Percentiles rank a stretch among this genome's conserved stretches.
Evolutionary conservation across 495 filamentous ascomycete species (phyloP).

Genomic region (Haplographium delicatum): DNA sequence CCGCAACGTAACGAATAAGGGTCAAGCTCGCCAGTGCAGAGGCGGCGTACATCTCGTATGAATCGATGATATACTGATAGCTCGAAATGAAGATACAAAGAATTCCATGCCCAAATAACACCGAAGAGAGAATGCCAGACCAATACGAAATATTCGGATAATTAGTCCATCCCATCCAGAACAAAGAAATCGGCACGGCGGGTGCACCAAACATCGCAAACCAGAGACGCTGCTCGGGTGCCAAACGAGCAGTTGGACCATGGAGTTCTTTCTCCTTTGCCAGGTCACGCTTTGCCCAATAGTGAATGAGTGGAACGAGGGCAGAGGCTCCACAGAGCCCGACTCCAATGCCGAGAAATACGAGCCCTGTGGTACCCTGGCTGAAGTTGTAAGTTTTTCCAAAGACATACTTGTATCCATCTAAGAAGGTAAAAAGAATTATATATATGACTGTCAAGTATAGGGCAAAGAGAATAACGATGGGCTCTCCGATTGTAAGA

Average conservation of each 20-base stretch:
- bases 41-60: slow-evolving; percentile 60
- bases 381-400: slow-evolving; percentile 48
- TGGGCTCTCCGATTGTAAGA: slow-evolving; percentile 65
- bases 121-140: slow-evolving; percentile 44
- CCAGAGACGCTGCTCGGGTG: slow-evolving; percentile 55
- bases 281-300: slow-evolving; percentile 47
- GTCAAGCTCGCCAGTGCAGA: slow-evolving; percentile 53
- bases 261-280: slow-evolving; percentile 21
- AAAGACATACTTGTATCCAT: slow-evolving; percentile 63
- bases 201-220: slow-evolving; percentile 53
- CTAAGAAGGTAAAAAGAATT: slow-evolving; percentile 61
- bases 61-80: slow-evolving; percentile 62
- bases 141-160: slow-evolving; percentile 47
- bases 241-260: slow-evolving; percentile 24
- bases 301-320: slow-evolving; percentile 49
- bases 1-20: slow-evolving; percentile 37
- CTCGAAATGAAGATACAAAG: slow-evolving; percentile 61
- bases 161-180: slow-evolving; percentile 57
- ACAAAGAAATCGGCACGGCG: slow-evolving; percentile 51
- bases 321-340: slow-evolving; percentile 44
- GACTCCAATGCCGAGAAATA: slow-evolving; percentile 53
- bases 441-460: slow-evolving; percentile 63
- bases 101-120: slow-evolving; percentile 49
- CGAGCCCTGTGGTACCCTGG: slow-evolving; percentile 49
- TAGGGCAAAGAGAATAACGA: slow-evolving; percentile 58